Base-by-base conservation (phyloP, 1,139 yeast genomes). In the Nakaseomyces nivariensis region DNA sequence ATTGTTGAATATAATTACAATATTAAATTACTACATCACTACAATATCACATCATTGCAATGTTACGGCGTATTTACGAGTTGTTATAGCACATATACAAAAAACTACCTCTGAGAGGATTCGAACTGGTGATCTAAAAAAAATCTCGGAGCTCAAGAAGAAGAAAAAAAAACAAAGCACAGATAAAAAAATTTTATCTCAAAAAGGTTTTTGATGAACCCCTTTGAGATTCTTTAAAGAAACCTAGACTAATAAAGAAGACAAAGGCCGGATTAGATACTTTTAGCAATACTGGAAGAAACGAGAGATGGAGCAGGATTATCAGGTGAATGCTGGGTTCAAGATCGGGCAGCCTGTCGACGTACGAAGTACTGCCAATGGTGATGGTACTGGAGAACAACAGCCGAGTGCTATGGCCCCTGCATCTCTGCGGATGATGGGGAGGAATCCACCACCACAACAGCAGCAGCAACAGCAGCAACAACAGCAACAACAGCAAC, bases 351-450 rank as follows among this genome's bases (percentile, higher is more conserved):
- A 29, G 10, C 34, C 34, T 7, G 36, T 17, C 22, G 22, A 33
- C 7, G 25, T 36, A 36, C 38, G 38, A 36, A 17, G 38, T 36
- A 7, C 13, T n/a, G 36, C 5, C 5, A 33, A n/a, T n/a, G n/a
- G 10, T 5, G n/a, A 33, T 9, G 13, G 36, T 5, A 29, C 6
- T 29, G 31, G 31, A 29, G 31, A 29, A 29, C 31, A 29, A 29
- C 36, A 10, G 34, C 34, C 34, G 24, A 29, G 33, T 3, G 44
- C 11, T 22, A 60, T 63, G 3, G 79, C 76, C 1, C 89, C 88
- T 1, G 90, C 90, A 3, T 82, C 90, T 1, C 85, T 89, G n/a
- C 70, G 90, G 58, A 84, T 84, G 92, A 70, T 84, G 58, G 73
- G 88, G 54, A 79, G 78, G 57, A 61, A 60, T 41, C 32, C 32